These are phyloP conservation scores for Boletus pseudopeckii DNA, from an alignment of 768 basidiomycete species.

Conservation along the genomic window DNA sequence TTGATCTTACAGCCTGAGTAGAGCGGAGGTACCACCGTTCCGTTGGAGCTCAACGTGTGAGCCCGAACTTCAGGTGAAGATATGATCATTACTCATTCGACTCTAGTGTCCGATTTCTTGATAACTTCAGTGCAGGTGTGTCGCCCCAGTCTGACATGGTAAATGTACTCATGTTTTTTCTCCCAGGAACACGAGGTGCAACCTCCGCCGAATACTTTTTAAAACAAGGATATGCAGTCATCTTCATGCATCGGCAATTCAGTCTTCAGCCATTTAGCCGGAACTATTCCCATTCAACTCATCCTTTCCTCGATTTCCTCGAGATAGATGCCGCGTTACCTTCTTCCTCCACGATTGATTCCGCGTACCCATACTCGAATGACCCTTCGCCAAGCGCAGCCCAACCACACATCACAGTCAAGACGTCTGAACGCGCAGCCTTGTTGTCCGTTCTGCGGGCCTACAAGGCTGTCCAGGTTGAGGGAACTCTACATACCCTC, in stretches of 20 bases:
- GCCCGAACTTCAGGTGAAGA: slow-evolving; percentile 31
- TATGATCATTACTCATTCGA: slow-evolving; percentile 16
- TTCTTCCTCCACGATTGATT: slow-evolving; percentile 18
- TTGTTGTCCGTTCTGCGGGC: slow-evolving; percentile 70
- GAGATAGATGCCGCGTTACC: slow-evolving; percentile 47
- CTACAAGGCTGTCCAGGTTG: slow-evolving; percentile 76
- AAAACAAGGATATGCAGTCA: slow-evolving; percentile 90
- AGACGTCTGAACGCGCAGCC: slow-evolving; percentile 56
- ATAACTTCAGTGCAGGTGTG: slow-evolving; percentile 97
- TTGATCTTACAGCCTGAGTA: slow-evolving; percentile 32
- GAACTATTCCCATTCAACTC: slow-evolving; percentile 97
- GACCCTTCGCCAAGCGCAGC: slow-evolving; percentile 29
- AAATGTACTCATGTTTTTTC: slow-evolving; percentile 3
- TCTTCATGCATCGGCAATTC: slow-evolving; percentile 98
- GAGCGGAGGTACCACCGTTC: slow-evolving; percentile 99
- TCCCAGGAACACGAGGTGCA: slow-evolving; percentile 86
- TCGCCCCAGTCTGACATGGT: background rate
- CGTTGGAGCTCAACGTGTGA: slow-evolving; percentile 98
- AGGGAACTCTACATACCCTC: slow-evolving; percentile 76
- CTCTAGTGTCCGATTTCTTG: slow-evolving; percentile 89
- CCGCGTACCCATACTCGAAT: slow-evolving; percentile 21
- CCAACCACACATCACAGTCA: slow-evolving; percentile 59
- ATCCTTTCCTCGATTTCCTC: slow-evolving; percentile 95
- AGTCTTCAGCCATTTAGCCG: slow-evolving; percentile 96
- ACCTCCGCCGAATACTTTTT: slow-evolving; percentile 99